phyloP scores from a whole-genome alignment of 805 yeast genomes.

The Wickerhamiella alocasiicola region DNA sequence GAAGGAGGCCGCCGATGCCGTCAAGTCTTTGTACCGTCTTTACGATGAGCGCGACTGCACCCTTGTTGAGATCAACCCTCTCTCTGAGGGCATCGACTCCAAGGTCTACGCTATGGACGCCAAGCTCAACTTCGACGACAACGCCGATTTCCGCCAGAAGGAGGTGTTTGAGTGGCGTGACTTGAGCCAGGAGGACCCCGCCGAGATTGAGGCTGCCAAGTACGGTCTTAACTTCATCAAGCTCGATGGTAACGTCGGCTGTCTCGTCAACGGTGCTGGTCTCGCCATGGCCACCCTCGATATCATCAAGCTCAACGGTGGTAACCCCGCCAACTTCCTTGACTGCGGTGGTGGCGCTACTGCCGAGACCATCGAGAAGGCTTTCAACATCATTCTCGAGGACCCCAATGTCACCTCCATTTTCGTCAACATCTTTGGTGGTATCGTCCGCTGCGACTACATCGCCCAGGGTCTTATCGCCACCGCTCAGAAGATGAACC shows the following conservation, averaged over 20 bases:
- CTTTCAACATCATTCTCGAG: slow-evolving; percentile 82
- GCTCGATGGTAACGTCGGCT: slow-evolving; percentile 96
- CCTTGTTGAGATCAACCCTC: slow-evolving; percentile 97
- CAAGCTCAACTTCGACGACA: slow-evolving; percentile 95
- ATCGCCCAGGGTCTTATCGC: slow-evolving; percentile 96
- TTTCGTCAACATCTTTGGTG: slow-evolving; percentile 97
- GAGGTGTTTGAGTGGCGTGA: slow-evolving; percentile 97
- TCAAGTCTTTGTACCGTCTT: slow-evolving; percentile 77
- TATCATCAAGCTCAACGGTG: slow-evolving; percentile 94
- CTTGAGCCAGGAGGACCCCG: slow-evolving; percentile 92
- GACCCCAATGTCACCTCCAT: slow-evolving; percentile 87
- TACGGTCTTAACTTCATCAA: slow-evolving; percentile 91
- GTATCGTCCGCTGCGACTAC: slow-evolving; percentile 98
- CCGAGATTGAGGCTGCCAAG: slow-evolving; percentile 85
- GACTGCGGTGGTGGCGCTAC: slow-evolving; percentile 99
- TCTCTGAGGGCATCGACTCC: slow-evolving; percentile 83
- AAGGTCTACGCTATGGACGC: slow-evolving; percentile 98
- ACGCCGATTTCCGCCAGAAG: slow-evolving; percentile 87
- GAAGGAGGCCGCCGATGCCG: slow-evolving; percentile 77
- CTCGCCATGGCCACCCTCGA: slow-evolving; percentile 99
- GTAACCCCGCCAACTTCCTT: slow-evolving; percentile 97
- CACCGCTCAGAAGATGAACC: slow-evolving; percentile 82
- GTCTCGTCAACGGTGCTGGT: slow-evolving; percentile 99
- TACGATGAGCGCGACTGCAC: slow-evolving; percentile 90
- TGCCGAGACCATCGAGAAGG: slow-evolving; percentile 94